Evolutionary conservation across 768 basidiomycete species (phyloP).

Genomic region (Phylloporus arenicola): DNA sequence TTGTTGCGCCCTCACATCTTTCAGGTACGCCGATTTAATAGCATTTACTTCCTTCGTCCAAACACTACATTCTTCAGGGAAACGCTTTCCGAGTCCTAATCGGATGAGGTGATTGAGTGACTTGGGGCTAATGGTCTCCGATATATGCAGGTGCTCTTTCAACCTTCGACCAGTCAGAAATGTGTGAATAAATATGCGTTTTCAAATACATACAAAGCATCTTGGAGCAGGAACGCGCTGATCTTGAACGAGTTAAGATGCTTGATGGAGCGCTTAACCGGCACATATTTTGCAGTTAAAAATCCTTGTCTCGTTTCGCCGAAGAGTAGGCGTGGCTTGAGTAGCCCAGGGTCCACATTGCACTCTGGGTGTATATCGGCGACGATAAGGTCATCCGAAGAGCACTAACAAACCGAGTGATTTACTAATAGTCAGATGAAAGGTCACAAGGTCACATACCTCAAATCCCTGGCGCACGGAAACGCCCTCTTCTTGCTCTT

Average conservation of each 20-base stretch:
- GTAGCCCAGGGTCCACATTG: conserved; percentile 13
- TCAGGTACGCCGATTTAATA: neutral
- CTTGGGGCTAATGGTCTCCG: conserved; percentile 17
- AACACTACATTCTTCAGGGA: conserved; percentile 15
- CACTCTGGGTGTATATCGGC: conserved; percentile 18
- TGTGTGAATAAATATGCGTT: neutral
- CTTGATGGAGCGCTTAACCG: conserved; percentile 13
- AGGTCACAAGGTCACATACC: conserved; percentile 22
- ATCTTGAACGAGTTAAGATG: conserved; percentile 2
- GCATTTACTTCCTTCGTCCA: conserved; percentile 20
- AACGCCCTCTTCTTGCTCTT: conserved; percentile 53
- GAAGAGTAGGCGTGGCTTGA: conserved; percentile 31
- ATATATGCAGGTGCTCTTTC: conserved; percentile 25
- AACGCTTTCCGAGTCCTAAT: conserved; percentile 30
- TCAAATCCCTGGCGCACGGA: conserved; percentile 40
- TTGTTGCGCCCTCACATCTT: conserved; percentile 2
- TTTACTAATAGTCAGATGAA: neutral
- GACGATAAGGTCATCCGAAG: conserved; percentile 16
- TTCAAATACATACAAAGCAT: conserved; percentile 17
- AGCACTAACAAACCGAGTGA: conserved; percentile 3
- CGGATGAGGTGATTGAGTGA: conserved; percentile 27
- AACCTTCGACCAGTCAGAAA: conserved; percentile 14
- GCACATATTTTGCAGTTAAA: conserved; percentile 28
- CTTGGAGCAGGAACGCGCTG: conserved; percentile 17
- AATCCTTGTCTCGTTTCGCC: conserved; percentile 43